Evolutionary conservation across 106 monocot species (phyloP), one percentile per base, ranked within the genome.

Genomic region (Dendrobium chrysotoxum): DNA sequence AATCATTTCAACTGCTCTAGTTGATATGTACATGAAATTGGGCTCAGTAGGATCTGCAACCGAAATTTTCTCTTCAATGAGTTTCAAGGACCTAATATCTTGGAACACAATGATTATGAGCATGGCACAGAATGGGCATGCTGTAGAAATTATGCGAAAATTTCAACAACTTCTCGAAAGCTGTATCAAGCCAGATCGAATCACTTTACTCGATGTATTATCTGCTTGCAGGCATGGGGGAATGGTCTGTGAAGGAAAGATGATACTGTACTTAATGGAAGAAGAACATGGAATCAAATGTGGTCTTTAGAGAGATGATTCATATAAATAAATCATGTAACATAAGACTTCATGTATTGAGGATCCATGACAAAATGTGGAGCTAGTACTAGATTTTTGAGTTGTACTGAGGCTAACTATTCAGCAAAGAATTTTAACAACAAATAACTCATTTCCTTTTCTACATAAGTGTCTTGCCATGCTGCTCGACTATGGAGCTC

Each of bases 41-140:
- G 92, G 92, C 74, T 85, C 78, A 0, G 40, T 80, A 38, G 87
- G 87, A 44, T 80, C 81, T 74, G 82, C 89, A 31, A 66, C 31
- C 47, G 80, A 78, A 50, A 83, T 95, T 31, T 95, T 95, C 82
- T 84, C 31, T 18, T 18, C 16, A 21, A 83, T 89, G 87, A 15
- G 4, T 26, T 23, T 50, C 20, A 95, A 83, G 82, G 92, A 95
- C 40, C 55, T 90, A 79, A 72, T 90, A 17, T 84, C 81, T 40
- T 87, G 88, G 85, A 95, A 95, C 78, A 81, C 92, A 28, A 87
- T 95, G 79, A 88, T 95, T 45, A 41, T 87, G 28, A 92, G 90
- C 23, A 86, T 92, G 61, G 87, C 92, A 46, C 84, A 82, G 71
- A 88, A 88, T 85, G 92, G 95, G 0, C 58, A 67, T 35, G 82